Evolutionary conservation across 306 rosid genomes (phyloP).

Genomic region (Citrullus mucosospermus): DNA sequence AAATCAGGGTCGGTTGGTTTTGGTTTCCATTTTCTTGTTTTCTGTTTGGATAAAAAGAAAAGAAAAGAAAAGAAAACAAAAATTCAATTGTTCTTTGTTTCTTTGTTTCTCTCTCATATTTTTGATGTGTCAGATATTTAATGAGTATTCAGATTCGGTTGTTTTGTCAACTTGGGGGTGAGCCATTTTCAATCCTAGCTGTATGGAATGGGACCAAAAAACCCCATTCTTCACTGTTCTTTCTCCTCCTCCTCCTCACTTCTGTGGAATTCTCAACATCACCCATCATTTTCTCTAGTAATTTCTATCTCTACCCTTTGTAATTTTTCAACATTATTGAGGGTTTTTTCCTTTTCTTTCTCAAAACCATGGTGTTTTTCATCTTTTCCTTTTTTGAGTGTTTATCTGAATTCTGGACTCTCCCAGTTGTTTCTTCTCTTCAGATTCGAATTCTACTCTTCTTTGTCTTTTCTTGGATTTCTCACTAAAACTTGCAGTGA

Average conservation of each 20-base stretch:
- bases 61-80: not conserved
- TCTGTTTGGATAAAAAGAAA: constrained; percentile 5
- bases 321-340: constrained; percentile 24
- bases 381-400: not conserved
- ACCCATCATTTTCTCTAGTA: constrained; percentile 54
- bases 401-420: constrained; percentile 17
- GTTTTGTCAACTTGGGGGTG: constrained; percentile 56
- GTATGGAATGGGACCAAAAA: constrained; percentile 80
- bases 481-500: constrained; percentile 10
- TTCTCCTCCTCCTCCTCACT: constrained; percentile 7
- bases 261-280: constrained; percentile 40
- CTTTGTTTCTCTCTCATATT: constrained; percentile 23
- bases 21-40: not conserved
- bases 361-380: not conserved
- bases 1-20: not conserved
- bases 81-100: not conserved
- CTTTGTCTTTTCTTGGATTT: not conserved
- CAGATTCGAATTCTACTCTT: not conserved
- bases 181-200: constrained; percentile 57
- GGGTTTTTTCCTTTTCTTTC: constrained; percentile 2
- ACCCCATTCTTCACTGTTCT: constrained; percentile 34
- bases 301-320: constrained; percentile 34
- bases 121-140: constrained; percentile 43
- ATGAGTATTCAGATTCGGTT: constrained; percentile 49
- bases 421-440: constrained; percentile 8